Evolutionary conservation across 768 basidiomycete genomes (phyloP), one percentile per base, ranked within the genome.

Genomic region (Gloeophyllum trabeum): DNA sequence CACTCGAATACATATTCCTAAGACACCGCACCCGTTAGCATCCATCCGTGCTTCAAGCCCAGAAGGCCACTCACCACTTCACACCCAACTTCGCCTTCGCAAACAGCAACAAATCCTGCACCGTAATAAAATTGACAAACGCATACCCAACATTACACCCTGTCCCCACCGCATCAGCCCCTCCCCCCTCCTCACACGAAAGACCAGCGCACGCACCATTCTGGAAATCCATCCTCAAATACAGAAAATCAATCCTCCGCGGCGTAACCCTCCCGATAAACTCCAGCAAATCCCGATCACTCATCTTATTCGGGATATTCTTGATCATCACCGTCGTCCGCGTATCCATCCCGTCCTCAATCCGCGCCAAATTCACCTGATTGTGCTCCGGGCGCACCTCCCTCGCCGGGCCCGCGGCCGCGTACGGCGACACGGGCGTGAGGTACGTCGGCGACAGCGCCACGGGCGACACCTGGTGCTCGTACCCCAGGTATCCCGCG

Each of bases 241-340:
- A 93, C 49, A 93, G 65, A 57, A 92, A 91, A 61, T 92, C 90
- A 46, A 86, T 83, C 43, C 69, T 69, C 32, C 83, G 67, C n/a
- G 77, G 75, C 56, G 81, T 84, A 20, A 86, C 84, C 46, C 75
- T 71, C 40, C 62, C 70, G 47, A 86, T 86, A 52, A 75, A 89
- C 28, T 61, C 59, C 45, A 79, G 65, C 51, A 88, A 55, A 48
- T 88, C 82, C 52, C 66, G 70, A 59, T 87, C 82, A 47, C 69
- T 81, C 83, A 88, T 86, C 60, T 91, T 90, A 62, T 92, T 93
- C 2, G 90, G 90, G 35, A 93, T 86, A 53, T 93, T 93, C 63
- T 91, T 89, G 47, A 87, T 77, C 84, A 88, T 89, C 38, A 89
- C 79, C 22, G 88, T 89, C 24, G 86, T 87, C 24, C 88, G 70